Percentiles rank a stretch among this genome's conserved stretches.
phyloP scores from a whole-genome alignment of 768 basidiomycete genomes.

The Gymnopilus dilepis region DNA sequence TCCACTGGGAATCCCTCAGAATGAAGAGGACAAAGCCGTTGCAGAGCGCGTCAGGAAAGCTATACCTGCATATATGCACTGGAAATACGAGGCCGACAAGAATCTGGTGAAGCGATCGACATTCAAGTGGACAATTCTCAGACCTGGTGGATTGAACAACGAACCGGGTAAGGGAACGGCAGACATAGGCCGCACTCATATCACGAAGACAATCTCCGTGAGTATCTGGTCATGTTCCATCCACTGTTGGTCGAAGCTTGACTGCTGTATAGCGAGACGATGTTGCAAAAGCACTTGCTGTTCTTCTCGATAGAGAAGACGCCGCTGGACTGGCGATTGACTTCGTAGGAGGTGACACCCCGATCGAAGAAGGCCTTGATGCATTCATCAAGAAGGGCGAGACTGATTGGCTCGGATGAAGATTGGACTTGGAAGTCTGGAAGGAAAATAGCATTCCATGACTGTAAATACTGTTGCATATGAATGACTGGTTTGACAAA shows the following conservation, averaged over 20 bases:
- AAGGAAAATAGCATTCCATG: too few relatives aligned
- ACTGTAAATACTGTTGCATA: too few relatives aligned
- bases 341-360: conserved; percentile 56
- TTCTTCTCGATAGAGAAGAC: conserved; percentile 54
- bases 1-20: conserved; percentile 33
- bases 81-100: conserved; percentile 58
- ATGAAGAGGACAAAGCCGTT: conserved; percentile 48
- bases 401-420: conserved; percentile 43
- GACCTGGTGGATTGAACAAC: conserved; percentile 64
- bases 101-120: conserved; percentile 50
- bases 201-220: conserved; percentile 54
- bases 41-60: conserved; percentile 49
- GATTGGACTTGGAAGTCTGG: neutral
- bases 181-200: conserved; percentile 56
- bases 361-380: conserved; percentile 52
- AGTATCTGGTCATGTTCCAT: conserved; percentile 22
- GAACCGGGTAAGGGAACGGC: conserved; percentile 56
- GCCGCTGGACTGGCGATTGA: conserved; percentile 65
- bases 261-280: conserved; percentile 53
- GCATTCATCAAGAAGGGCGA: conserved; percentile 54
- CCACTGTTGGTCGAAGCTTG: neutral
- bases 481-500: too few relatives aligned
- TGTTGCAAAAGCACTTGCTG: conserved; percentile 55
- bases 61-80: conserved; percentile 51
- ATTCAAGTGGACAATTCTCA: conserved; percentile 71